Base-by-base conservation (phyloP, 139 green algal species). In the Monoraphidium neglectum region DNA sequence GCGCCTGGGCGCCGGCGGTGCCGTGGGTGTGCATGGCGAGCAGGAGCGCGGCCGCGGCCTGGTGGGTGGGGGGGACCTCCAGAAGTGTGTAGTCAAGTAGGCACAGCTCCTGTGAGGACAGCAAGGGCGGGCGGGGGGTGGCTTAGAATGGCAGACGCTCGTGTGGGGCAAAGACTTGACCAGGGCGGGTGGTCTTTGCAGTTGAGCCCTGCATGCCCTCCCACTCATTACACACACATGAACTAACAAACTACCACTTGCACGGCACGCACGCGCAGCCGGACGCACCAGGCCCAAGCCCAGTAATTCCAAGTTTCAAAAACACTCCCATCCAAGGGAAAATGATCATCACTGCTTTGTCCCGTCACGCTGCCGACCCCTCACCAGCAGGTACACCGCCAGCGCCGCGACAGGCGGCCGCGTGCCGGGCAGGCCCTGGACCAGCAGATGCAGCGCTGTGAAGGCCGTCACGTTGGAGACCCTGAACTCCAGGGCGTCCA, bases 391-490 rank as follows among this genome's bases (percentile, higher is more conserved):
- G 43, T 51, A 51, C 43, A 51, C 43, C 8, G 43, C 43, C 43
- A 32, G 26, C 26, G 46, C 1, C 64, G 53, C 32, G 57, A 61
- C n/a, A 49, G 65, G 43, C 47, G 59, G 2, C 70, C 8, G 60
- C 36, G 51, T 18, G 51, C 79, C 30, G 24, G 28, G 46, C n/a
- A 74, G 59, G 21, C 56, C 71, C 23, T 78, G 62, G 64, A 61
- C 66, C 32, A 79, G 68, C 32, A 87, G 70, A 33, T 74, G 68
- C 26, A 89, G 75, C 72, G 85, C 87, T 40, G 72, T 71, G 51
- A 78, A 59, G 2, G 81, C 37, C 4, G 83, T 88, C 28, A 80
- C 79, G 6, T 65, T 74, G 62, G 73, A 53, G 28, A 85, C 57
- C 16, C 77, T 67, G 46, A 83, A 90, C 18, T 49, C 23, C 57